Base-by-base conservation (phyloP, 805 yeast genomes). In the Lachancea thermotolerans region DNA sequence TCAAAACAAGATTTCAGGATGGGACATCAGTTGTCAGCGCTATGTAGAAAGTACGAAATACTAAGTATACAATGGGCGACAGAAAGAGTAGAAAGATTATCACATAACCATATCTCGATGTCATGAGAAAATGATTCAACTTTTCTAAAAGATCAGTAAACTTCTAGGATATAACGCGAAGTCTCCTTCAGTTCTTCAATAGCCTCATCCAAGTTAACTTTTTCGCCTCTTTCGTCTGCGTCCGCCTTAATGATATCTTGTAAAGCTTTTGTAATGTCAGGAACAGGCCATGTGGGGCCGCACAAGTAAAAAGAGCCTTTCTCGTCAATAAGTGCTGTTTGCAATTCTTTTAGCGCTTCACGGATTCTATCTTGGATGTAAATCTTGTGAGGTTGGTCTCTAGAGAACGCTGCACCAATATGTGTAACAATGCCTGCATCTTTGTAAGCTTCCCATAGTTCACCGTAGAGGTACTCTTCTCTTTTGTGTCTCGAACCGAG, bases 281-380 rank as follows among this genome's bases (percentile, higher is more conserved):
- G 96, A 60, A 91, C 97, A 30, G 98, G 98, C 98, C 98, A 91
- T 2, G 97, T 91, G 36, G 98, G 98, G 51, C 98, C 98, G 79
- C 98, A 91, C 64, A 91, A 75, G 71, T 91, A 91, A 78, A 91
- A 91, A 21, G 89, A 82, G 47, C 98, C 98, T 47, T 82, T 71
- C 69, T 89, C 75, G 51, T 72, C 69, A 37, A 81, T 83, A 66
- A 91, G 79, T 41, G 96, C 90, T 36, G 79, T 85, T 39, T 85
- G 84, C 66, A 91, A 75, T 37, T 78, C 82, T 42, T 72, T 75
- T 58, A 87, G 69, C 47, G 79, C 77, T 64, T 88, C 87, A 60
- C 89, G 78, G 64, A 91, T 91, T 65, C 84, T 80, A 68, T 91
- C 97, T 69, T 91, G 98, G 58, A 91, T 91, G 68, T 91, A 91